A percentile compares a stretch with the other conserved stretches of the same genome.
These are phyloP conservation scores for Microcyclospora tardicrescens DNA, from an alignment of 2,329 filamentous ascomycete genomes.

Conservation along the genomic window DNA sequence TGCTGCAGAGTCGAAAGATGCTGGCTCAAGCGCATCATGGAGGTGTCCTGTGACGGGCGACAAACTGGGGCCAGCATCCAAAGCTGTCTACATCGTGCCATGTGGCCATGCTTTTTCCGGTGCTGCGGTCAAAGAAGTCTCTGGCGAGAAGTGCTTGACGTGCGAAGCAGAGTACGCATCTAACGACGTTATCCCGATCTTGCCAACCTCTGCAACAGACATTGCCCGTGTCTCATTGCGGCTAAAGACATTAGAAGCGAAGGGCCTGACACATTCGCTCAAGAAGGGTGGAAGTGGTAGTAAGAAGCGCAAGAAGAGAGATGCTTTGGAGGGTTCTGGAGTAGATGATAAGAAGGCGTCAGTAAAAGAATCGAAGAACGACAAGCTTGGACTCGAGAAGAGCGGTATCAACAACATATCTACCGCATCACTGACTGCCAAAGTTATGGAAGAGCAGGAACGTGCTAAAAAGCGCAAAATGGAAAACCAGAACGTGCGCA, in stretches of 20 bases:
- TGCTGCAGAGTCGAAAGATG: constrained; percentile 28
- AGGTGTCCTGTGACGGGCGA: constrained; percentile 82
- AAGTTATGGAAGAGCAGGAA: constrained; percentile 77
- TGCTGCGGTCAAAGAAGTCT: constrained; percentile 55
- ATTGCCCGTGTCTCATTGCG: constrained; percentile 53
- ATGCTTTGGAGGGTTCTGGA: constrained; percentile 33
- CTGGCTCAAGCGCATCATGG: constrained; percentile 42
- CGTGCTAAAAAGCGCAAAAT: constrained; percentile 67
- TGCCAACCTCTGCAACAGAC: constrained; percentile 60
- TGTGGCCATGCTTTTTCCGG: constrained; percentile 93
- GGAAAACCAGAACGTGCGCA: constrained; percentile 39
- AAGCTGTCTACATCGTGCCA: constrained; percentile 79
- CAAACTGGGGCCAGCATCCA: constrained; percentile 64
- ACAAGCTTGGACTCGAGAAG: constrained; percentile 14
- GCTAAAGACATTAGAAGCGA: constrained; percentile 53
- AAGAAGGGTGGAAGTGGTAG: constrained; percentile 58
- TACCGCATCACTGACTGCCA: constrained; percentile 73
- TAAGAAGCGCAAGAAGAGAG: constrained; percentile 59
- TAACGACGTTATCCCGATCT: constrained; percentile 69
- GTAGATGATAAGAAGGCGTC: constrained; percentile 10
- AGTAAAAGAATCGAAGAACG: neutral
- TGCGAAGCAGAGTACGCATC: constrained; percentile 63
- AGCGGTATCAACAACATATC: constrained; percentile 75
- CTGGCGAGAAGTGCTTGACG: constrained; percentile 45
- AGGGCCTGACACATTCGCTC: constrained; percentile 69